phyloP scores from a whole-genome alignment of 306 rosid species.

The Pyrus betulifolia region DNA sequence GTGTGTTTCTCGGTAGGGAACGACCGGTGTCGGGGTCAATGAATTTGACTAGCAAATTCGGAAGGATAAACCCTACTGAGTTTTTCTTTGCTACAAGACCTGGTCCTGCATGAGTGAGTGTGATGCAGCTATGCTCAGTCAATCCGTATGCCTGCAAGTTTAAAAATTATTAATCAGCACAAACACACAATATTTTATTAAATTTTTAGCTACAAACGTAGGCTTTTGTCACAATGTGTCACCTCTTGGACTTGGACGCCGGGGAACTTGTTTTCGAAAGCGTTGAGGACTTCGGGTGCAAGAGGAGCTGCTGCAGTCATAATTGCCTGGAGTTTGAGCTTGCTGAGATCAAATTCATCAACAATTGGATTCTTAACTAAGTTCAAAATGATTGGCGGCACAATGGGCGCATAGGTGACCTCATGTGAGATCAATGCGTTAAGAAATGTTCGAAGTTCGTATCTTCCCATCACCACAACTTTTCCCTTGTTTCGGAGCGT shows the following conservation, averaged over 20 bases:
- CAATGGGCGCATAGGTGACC: slow-evolving; percentile 81
- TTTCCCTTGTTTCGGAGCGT: slow-evolving; percentile 74
- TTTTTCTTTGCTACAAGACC: slow-evolving; percentile 37
- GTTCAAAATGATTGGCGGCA: slow-evolving; percentile 78
- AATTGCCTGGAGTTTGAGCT: slow-evolving; percentile 73
- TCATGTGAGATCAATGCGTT: slow-evolving; percentile 68
- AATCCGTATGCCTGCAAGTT: slow-evolving; percentile 76
- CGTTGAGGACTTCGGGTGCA: slow-evolving; percentile 66
- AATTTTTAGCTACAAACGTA: neutral
- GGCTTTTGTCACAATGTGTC: neutral
- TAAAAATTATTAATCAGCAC: neutral
- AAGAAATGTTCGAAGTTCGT: slow-evolving; percentile 57
- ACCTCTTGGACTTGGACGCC: slow-evolving; percentile 61
- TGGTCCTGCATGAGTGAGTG: slow-evolving; percentile 54
- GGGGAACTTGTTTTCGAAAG: slow-evolving; percentile 79
- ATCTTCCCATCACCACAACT: slow-evolving; percentile 85
- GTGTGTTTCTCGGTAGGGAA: slow-evolving; percentile 71
- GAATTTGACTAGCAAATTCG: slow-evolving; percentile 80
- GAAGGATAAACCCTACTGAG: slow-evolving; percentile 80
- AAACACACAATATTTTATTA: neutral
- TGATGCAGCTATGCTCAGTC: slow-evolving; percentile 92
- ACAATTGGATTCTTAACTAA: slow-evolving; percentile 78
- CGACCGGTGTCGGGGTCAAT: slow-evolving; percentile 64
- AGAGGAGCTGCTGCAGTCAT: slow-evolving; percentile 95
- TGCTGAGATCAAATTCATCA: slow-evolving; percentile 67